Conservation (phyloP, 2,329 filamentous ascomycete genomes). For the Sarocladiaceae sp. region DNA sequence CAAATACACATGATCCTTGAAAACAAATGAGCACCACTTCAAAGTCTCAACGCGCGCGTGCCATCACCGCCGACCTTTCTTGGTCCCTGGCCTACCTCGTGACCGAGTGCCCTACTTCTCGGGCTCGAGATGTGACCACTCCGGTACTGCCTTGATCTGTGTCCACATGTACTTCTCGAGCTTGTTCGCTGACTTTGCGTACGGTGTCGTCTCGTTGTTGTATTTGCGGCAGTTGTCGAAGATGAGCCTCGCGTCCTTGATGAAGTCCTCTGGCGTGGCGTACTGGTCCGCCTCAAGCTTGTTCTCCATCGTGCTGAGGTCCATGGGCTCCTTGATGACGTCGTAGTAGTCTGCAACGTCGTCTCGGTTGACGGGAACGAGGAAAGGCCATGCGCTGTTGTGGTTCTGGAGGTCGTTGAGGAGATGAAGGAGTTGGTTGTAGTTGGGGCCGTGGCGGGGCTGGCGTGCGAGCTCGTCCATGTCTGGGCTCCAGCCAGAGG, state of each 20-base stretch:
- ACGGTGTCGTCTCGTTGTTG: conserved; percentile 91
- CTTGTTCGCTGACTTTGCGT: conserved; percentile 91
- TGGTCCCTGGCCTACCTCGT: too few relatives aligned
- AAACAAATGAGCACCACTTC: too few relatives aligned
- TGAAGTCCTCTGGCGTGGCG: conserved; percentile 84
- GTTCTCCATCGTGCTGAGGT: conserved; percentile 88
- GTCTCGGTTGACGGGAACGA: conserved; percentile 87
- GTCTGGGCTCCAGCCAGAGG: conserved; percentile 89
- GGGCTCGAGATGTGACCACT: conserved; percentile 68
- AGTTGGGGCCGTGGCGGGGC: conserved; percentile 91
- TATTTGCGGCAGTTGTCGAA: conserved; percentile 95
- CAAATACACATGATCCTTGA: too few relatives aligned
- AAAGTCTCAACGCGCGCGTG: too few relatives aligned
- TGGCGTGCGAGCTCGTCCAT: conserved; percentile 97
- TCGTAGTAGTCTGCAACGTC: conserved; percentile 99
- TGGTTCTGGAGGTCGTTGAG: conserved; percentile 96
- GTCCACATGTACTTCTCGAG: conserved; percentile 93
- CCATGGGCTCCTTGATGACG: conserved; percentile 97
- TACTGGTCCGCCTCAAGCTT: conserved; percentile 95
- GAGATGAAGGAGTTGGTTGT: conserved; percentile 86
- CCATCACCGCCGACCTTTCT: too few relatives aligned
- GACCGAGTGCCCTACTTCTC: conserved; percentile 30
- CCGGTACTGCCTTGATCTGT: conserved; percentile 83
- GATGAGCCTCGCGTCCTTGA: conserved; percentile 79
- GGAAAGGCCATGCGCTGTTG: conserved; percentile 88